Percentiles rank a stretch among this genome's conserved stretches.
These are phyloP conservation scores for Strobilomyces echinocephalus DNA, from an alignment of 768 basidiomycete species.

Conservation along the genomic window DNA sequence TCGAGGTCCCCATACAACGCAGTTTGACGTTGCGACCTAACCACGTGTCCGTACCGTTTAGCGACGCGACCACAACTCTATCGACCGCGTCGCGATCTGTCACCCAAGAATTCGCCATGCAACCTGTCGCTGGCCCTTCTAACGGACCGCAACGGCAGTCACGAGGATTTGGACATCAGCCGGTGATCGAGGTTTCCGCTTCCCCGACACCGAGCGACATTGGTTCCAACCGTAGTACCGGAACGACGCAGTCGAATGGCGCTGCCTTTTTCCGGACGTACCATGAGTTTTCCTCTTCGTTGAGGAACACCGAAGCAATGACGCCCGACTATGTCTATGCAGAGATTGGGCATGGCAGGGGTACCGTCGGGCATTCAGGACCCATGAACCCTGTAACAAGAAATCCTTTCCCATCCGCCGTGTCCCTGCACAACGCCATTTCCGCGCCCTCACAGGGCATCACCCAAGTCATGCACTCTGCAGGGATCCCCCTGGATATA, in stretches of 20 bases:
- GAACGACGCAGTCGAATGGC: constrained; percentile 50
- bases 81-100: constrained; percentile 4
- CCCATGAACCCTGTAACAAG: constrained; percentile 18
- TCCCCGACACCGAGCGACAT: constrained; percentile 61
- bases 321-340: constrained; percentile 74
- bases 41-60: constrained; percentile 11
- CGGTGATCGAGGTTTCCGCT: constrained; percentile 56
- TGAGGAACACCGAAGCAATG: constrained; percentile 48
- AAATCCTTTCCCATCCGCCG: constrained; percentile 20
- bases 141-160: constrained; percentile 37
- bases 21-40: constrained; percentile 23
- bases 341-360: constrained; percentile 73
- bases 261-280: constrained; percentile 61
- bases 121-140: constrained; percentile 33
- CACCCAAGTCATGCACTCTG: constrained; percentile 34
- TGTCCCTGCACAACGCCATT: constrained; percentile 19
- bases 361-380: constrained; percentile 30
- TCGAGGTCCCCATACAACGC: constrained; percentile 30
- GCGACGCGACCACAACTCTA: not conserved
- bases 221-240: constrained; percentile 50
- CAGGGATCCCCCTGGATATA: constrained; percentile 23
- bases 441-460: constrained; percentile 28
- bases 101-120: constrained; percentile 28
- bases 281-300: constrained; percentile 40
- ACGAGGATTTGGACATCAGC: constrained; percentile 45